Base-by-base conservation (phyloP, 345 rosid genomes). In the Hibiscus syriacus region DNA sequence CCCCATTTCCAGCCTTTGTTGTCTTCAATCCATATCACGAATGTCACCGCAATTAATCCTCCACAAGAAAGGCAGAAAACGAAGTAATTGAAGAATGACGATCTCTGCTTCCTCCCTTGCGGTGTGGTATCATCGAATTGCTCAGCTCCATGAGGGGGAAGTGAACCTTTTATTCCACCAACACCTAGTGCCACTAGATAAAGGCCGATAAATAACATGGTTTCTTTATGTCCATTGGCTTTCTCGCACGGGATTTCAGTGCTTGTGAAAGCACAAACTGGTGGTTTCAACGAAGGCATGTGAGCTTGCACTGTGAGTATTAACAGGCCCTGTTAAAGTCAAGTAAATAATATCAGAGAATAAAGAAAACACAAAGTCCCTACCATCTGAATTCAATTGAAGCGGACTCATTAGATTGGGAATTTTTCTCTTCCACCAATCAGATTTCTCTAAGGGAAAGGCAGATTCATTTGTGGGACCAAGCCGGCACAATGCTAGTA, bases 141-240 rank as follows among this genome's bases (percentile, higher is more conserved):
- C 79, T 90, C 98, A n/a, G n/a, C n/a, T n/a, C n/a, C n/a, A n/a
- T n/a, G n/a, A n/a, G n/a, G n/a, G n/a, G n/a, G n/a, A n/a, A 0
- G 89, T 20, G 98, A 90, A 30, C 98, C 98, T 81, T 90, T 92
- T 70, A 90, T 88, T 41, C 97, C 98, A 55, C 98, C 97, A 23
- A 88, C 97, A 55, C 98, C 96, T 6, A 90, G 82, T 20, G 97
- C 97, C 45, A 85, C 93, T 68, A 90, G 77, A 75, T 88, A 92
- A 10, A 92, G 86, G 72, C 97, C 97, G 19, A 70, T 73, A 61
- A 85, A 92, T 38, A 92, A 68, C 85, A 92, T 53, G 45, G 60
- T 81, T 34, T 78, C 82, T 57, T 76, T 76, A 48, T 64, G 61
- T 13, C 80, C 82, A 36, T 43, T 49, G 12, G 72, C 80, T 72